A percentile compares a stretch with the other conserved stretches of the same genome.
Conservation (phyloP, 257 asterid species). For the Gentiana straminea region DNA sequence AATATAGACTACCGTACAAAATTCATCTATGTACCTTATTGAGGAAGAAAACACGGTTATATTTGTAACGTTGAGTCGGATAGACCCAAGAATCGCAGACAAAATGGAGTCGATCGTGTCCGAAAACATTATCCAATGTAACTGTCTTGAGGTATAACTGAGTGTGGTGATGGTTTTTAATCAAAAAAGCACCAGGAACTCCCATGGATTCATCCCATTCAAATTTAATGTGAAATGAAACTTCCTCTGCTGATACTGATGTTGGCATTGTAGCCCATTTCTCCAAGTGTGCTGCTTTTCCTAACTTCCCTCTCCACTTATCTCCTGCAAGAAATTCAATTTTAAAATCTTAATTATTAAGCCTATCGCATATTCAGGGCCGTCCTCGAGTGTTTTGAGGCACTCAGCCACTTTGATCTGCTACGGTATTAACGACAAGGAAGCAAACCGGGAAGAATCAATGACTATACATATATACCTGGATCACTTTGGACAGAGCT, state of each 20-base stretch:
- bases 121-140: constrained; percentile 52
- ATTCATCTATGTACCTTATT: constrained; percentile 42
- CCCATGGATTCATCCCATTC: constrained; percentile 71
- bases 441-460: not conserved
- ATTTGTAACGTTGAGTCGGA: constrained; percentile 50
- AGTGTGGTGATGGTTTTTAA: constrained; percentile 56
- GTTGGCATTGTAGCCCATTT: constrained; percentile 54
- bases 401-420: no score
- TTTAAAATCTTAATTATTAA: no score
- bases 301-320: constrained; percentile 51
- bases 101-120: constrained; percentile 48
- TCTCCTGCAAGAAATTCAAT: constrained; percentile 18
- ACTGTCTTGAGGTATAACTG: constrained; percentile 66
- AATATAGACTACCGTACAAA: no score
- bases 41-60: constrained; percentile 61
- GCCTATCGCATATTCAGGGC: no score
- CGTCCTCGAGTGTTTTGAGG: no score
- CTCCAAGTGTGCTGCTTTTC: constrained; percentile 52
- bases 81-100: constrained; percentile 87
- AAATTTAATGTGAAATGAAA: constrained; percentile 31
- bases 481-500: constrained; percentile 29
- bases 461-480: constrained; percentile 13
- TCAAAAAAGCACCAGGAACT: constrained; percentile 61
- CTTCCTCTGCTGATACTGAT: constrained; percentile 43
- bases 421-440: no score